These are phyloP conservation scores for Auriculariales sp. DNA, from an alignment of 768 basidiomycete species.

Conservation along the genomic window DNA sequence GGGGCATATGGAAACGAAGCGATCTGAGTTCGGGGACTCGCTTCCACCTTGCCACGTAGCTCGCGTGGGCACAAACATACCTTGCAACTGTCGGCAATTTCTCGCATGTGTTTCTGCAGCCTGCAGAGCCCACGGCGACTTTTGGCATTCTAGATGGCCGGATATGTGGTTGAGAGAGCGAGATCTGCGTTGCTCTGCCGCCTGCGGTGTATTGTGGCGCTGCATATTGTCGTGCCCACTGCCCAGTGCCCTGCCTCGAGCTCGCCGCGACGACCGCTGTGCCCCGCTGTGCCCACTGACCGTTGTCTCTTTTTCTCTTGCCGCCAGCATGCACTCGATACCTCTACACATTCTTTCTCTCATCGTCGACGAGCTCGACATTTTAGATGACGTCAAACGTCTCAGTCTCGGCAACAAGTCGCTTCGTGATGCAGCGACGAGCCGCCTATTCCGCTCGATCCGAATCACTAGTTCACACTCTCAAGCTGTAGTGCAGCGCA, in stretches of 20 bases:
- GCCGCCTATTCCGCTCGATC: background rate
- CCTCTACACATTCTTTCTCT: background rate
- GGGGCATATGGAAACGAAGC: background rate
- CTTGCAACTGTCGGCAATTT: too few species aligned
- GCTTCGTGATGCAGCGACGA: background rate
- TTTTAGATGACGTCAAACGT: background rate
- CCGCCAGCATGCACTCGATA: background rate
- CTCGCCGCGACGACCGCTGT: background rate
- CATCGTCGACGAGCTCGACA: background rate
- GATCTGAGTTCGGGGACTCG: background rate
- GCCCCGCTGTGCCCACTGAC: background rate
- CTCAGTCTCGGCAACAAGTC: background rate
- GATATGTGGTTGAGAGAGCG: background rate
- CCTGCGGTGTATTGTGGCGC: background rate
- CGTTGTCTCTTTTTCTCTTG: background rate
- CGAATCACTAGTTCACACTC: background rate
- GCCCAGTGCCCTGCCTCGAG: background rate
- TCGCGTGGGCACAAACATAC: too few species aligned
- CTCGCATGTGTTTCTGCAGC: too few species aligned
- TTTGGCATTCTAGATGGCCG: too few species aligned
- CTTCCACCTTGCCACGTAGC: too few species aligned
- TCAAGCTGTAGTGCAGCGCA: background rate
- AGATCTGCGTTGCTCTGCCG: background rate
- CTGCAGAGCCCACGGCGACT: background rate
- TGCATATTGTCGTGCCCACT: too few species aligned